A percentile compares a stretch with the other conserved stretches of the same genome.
phyloP scores from a whole-genome alignment of 768 basidiomycete species.

The Tephrocybe rancida region DNA sequence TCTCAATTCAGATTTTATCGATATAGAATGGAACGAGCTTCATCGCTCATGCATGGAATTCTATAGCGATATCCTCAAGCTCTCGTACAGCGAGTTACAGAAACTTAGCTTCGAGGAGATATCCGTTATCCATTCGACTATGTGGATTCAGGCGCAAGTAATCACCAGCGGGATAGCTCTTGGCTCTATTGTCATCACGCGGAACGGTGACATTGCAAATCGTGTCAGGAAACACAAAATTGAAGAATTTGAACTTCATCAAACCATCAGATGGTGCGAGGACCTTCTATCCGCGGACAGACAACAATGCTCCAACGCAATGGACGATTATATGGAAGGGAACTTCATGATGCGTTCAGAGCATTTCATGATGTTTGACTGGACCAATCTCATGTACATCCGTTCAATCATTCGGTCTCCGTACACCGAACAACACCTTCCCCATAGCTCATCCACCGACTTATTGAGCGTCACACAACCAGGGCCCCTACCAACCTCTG shows the following conservation, averaged over 20 bases:
- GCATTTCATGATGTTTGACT: conserved; percentile 64
- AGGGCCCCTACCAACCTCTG: conserved; percentile 21
- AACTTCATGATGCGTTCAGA: conserved; percentile 41
- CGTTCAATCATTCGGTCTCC: conserved; percentile 57
- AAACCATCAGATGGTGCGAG: conserved; percentile 50
- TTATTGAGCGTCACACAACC: conserved; percentile 47
- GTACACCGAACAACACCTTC: conserved; percentile 22
- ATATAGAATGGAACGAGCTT: conserved; percentile 53
- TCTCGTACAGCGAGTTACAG: conserved; percentile 47
- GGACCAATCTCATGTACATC: conserved; percentile 65
- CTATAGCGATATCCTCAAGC: conserved; percentile 46
- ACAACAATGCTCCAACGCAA: conserved; percentile 43
- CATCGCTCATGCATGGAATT: conserved; percentile 58
- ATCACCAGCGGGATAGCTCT: conserved; percentile 65
- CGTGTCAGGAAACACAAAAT: conserved; percentile 33
- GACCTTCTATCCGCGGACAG: conserved; percentile 45
- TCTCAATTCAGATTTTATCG: conserved; percentile 48
- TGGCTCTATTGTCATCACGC: conserved; percentile 62
- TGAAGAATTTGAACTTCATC: conserved; percentile 65
- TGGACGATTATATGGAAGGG: conserved; percentile 57
- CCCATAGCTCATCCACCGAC: conserved; percentile 35
- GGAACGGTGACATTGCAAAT: conserved; percentile 29
- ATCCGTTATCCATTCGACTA: conserved; percentile 55
- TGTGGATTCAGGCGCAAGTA: conserved; percentile 71
- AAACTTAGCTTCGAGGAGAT: conserved; percentile 69